Conservation (phyloP, 345 rosid species). For the Raphanus sativus region DNA sequence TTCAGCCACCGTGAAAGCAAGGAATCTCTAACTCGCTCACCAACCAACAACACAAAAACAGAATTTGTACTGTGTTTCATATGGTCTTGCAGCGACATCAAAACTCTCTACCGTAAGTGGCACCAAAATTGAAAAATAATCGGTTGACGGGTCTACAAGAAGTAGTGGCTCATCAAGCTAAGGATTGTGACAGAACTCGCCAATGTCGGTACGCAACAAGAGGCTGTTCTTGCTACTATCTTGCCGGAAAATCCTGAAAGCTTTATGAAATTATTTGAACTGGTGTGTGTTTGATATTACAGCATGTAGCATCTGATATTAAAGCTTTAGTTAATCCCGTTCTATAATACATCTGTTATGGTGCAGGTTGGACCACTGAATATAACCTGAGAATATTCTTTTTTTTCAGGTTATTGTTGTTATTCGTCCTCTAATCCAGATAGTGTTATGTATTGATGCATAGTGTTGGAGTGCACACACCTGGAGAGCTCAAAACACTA, state of each 20-base stretch:
- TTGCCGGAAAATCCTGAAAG: slow-evolving; percentile 83
- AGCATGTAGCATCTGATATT: not conserved
- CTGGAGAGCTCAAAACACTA: slow-evolving; percentile 59
- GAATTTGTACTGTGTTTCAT: not conserved
- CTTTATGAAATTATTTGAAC: slow-evolving; percentile 77
- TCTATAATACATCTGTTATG: slow-evolving; percentile 16
- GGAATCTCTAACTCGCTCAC: not conserved
- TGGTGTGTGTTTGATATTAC: slow-evolving; percentile 46
- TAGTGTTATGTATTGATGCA: slow-evolving; percentile 7
- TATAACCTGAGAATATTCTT: slow-evolving; percentile 40
- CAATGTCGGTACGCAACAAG: slow-evolving; percentile 36
- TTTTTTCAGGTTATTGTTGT: not conserved
- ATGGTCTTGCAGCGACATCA: not conserved
- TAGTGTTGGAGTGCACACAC: slow-evolving; percentile 87
- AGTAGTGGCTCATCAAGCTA: not conserved
- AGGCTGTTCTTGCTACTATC: slow-evolving; percentile 80
- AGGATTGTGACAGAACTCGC: too few species aligned
- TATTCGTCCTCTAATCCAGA: not conserved
- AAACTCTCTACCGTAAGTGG: not conserved
- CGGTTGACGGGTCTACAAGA: not conserved
- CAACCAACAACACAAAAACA: not conserved
- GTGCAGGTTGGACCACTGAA: slow-evolving; percentile 76
- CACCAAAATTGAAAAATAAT: not conserved
- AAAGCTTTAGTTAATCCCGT: not conserved
- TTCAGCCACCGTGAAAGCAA: not conserved